Evolutionary conservation across 2,329 filamentous ascomycete species (phyloP).

Genomic region (Fusarium hostae): DNA sequence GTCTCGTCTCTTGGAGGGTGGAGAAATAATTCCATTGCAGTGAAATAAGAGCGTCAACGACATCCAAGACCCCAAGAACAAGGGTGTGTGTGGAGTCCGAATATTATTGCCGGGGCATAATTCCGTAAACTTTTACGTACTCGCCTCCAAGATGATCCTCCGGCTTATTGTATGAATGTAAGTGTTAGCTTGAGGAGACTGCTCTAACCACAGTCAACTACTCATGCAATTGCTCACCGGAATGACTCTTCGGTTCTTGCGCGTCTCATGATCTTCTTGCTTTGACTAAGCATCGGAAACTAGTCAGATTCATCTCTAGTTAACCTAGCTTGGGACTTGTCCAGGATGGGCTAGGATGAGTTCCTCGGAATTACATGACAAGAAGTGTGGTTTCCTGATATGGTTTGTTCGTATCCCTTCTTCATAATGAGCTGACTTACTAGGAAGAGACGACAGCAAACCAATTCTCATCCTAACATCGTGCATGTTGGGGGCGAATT

Average conservation of each 20-base stretch:
- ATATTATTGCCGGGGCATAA: constrained; percentile 41
- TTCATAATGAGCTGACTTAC: not conserved
- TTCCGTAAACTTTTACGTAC: constrained; percentile 34
- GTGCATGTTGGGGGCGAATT: not conserved
- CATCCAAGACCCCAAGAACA: not conserved
- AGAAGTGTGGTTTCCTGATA: not conserved
- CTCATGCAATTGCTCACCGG: not conserved
- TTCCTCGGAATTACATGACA: not conserved
- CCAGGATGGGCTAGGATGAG: not conserved
- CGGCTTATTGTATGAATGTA: not conserved
- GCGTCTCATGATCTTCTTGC: not conserved
- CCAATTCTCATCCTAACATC: not conserved
- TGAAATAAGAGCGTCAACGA: constrained; percentile 33
- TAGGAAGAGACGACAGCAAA: not conserved
- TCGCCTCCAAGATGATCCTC: not conserved
- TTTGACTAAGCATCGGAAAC: not conserved
- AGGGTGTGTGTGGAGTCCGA: constrained; percentile 31
- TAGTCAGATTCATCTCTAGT: not conserved
- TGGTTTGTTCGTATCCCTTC: not conserved
- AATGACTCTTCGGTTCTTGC: not conserved
- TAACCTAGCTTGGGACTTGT: not conserved
- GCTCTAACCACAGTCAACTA: not conserved
- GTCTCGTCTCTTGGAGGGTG: constrained; percentile 26
- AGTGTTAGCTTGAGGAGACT: not conserved
- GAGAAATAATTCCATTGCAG: constrained; percentile 27